Conservation (phyloP, 2,329 filamentous ascomycete species). For the Fusarium nurragi region DNA sequence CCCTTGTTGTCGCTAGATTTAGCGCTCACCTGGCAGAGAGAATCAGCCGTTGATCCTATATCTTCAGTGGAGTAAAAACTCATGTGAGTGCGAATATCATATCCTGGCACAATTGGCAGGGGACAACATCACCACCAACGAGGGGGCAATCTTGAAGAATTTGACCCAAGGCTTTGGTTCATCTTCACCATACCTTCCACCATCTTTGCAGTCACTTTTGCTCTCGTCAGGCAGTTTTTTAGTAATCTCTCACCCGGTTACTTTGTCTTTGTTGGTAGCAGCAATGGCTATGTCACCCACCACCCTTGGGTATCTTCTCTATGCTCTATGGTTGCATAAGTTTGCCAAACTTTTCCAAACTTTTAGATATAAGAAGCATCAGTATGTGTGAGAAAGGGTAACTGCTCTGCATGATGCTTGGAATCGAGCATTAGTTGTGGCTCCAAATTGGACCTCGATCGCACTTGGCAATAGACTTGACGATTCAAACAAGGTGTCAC, state of each 20-base stretch:
- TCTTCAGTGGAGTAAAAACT: background rate
- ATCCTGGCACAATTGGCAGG: constrained; percentile 57
- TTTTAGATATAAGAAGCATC: no score
- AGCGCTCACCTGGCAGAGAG: background rate
- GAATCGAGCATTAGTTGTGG: background rate
- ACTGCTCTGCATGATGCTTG: background rate
- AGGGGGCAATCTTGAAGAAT: constrained; percentile 70
- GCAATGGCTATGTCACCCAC: background rate
- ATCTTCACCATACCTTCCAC: no score
- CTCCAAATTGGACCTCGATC: background rate
- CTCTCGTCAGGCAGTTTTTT: no score
- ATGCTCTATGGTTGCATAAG: background rate
- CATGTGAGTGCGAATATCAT: no score
- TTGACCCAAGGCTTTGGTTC: constrained; percentile 68
- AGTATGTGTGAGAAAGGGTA: background rate
- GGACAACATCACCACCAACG: constrained; percentile 69
- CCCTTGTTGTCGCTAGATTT: background rate
- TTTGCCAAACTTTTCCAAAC: no score
- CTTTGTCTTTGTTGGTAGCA: no score
- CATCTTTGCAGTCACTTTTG: no score
- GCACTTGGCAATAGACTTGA: background rate
- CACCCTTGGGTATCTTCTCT: background rate
- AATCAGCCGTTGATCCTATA: background rate
- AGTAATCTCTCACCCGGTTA: no score
- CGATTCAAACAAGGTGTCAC: background rate